Percentiles rank a stretch among this genome's conserved stretches.
Conservation (phyloP, 116 monocot genomes). For the Posidonia oceanica region DNA sequence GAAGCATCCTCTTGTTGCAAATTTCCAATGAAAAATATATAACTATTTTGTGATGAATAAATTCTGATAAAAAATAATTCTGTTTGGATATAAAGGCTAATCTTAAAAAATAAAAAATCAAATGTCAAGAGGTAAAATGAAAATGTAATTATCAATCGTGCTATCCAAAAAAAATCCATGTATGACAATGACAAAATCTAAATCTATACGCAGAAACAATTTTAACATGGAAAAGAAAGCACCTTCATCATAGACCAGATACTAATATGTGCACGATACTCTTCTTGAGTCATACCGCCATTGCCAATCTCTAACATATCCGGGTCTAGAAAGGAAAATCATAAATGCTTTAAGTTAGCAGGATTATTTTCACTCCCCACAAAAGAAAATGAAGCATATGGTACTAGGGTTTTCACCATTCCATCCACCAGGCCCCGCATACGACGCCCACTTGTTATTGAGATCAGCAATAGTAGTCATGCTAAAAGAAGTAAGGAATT, state of each 20-base stretch:
- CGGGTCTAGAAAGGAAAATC: slow-evolving; percentile 43
- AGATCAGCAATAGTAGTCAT: slow-evolving; percentile 87
- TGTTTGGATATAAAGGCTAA: too few species aligned
- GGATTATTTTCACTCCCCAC: neutral
- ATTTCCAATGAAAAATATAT: too few species aligned
- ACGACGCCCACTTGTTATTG: slow-evolving; percentile 98
- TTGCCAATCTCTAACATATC: slow-evolving; percentile 99
- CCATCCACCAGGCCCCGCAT: slow-evolving; percentile 99
- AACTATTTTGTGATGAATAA: too few species aligned
- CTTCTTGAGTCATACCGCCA: slow-evolving; percentile 73
- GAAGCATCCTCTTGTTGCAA: too few species aligned
- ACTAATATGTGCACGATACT: slow-evolving; percentile 95
- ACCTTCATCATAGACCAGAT: slow-evolving; percentile 99
- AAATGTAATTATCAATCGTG: too few species aligned
- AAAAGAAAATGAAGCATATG: neutral
- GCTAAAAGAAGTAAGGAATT: slow-evolving; percentile 21
- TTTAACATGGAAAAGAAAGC: neutral
- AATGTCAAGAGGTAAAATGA: too few species aligned
- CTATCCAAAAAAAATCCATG: too few species aligned
- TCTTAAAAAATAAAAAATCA: too few species aligned
- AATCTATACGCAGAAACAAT: too few species aligned
- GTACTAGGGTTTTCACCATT: slow-evolving; percentile 46
- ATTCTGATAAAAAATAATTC: too few species aligned
- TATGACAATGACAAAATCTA: too few species aligned
- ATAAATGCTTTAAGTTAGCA: neutral